A percentile compares a stretch with the other conserved stretches of the same genome.
These are phyloP conservation scores for Rhynchosporium agropyri DNA, from an alignment of 2,329 filamentous ascomycete genomes.

Conservation along the genomic window DNA sequence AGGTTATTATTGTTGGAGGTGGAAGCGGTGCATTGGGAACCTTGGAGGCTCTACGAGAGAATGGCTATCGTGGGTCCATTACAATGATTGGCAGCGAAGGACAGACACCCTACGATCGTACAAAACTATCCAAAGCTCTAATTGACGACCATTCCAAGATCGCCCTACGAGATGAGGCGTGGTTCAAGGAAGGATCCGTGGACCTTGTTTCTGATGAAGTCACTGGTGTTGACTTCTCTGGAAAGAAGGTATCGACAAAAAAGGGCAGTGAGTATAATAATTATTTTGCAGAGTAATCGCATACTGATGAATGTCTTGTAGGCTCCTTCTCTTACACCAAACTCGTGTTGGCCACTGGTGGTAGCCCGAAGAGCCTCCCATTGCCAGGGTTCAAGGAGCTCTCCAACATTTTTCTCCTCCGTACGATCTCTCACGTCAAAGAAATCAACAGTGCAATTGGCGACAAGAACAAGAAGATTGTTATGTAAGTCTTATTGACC, in stretches of 20 bases:
- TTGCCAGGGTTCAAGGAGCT: slow-evolving; percentile 85
- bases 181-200: slow-evolving; percentile 68
- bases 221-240: slow-evolving; percentile 73
- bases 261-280: slow-evolving; percentile 50
- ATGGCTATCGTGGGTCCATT: slow-evolving; percentile 77
- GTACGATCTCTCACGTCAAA: slow-evolving; percentile 75
- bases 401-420: slow-evolving; percentile 82
- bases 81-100: slow-evolving; percentile 85
- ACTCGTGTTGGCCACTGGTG: slow-evolving; percentile 87
- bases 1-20: slow-evolving; percentile 84
- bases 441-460: slow-evolving; percentile 79
- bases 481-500: slow-evolving; percentile 54
- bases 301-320: not conserved
- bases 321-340: slow-evolving; percentile 79
- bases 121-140: slow-evolving; percentile 93
- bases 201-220: slow-evolving; percentile 66
- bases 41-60: slow-evolving; percentile 79
- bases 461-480: slow-evolving; percentile 85
- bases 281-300: not conserved
- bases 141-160: slow-evolving; percentile 80
- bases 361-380: slow-evolving; percentile 73
- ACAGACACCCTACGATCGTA: slow-evolving; percentile 86
- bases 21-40: slow-evolving; percentile 83
- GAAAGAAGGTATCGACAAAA: slow-evolving; percentile 74
- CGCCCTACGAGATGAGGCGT: slow-evolving; percentile 73